Percentiles rank a stretch among this genome's conserved stretches.
Evolutionary conservation across 768 basidiomycete genomes (phyloP).

Genomic region (Lactarius hengduanensis): DNA sequence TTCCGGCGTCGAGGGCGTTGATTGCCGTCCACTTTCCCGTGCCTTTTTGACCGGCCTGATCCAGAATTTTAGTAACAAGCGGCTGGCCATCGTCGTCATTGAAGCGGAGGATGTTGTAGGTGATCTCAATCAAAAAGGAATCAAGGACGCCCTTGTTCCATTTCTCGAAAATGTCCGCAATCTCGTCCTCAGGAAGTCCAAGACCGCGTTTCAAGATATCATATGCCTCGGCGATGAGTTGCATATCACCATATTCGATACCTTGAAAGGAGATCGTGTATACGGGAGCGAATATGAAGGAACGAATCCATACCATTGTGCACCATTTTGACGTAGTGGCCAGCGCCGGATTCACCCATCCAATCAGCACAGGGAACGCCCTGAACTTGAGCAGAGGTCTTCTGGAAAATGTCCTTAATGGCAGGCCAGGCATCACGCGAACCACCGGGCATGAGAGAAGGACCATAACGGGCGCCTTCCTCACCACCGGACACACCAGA

Average conservation of each 20-base stretch:
- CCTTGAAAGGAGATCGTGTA: conserved; percentile 46
- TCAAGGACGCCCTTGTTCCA: conserved; percentile 99
- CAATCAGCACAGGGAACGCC: conserved; percentile 99
- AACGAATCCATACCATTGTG: conserved; percentile 69
- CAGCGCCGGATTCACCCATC: conserved; percentile 95
- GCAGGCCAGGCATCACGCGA: conserved; percentile 90
- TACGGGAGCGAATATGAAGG: conserved; percentile 18
- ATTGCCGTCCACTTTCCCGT: conserved; percentile 99
- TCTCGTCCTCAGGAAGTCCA: conserved; percentile 81
- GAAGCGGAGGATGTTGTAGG: conserved; percentile 94
- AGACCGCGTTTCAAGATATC: conserved; percentile 98
- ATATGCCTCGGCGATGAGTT: conserved; percentile 97
- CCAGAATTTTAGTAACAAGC: conserved; percentile 91
- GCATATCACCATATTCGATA: conserved; percentile 99
- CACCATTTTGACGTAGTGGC: conserved; percentile 99
- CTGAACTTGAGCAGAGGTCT: conserved; percentile 90
- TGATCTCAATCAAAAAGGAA: conserved; percentile 99
- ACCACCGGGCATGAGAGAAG: conserved; percentile 99
- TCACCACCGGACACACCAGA: conserved; percentile 99
- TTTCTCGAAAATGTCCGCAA: conserved; percentile 87
- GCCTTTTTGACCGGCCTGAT: conserved; percentile 97
- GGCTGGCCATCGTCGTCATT: conserved; percentile 94
- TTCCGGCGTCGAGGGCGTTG: conserved; percentile 90
- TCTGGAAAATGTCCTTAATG: conserved; percentile 99
- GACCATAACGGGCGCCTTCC: conserved; percentile 96